Base-by-base conservation (phyloP, 805 yeast species). In the Monosporozyma yasuniensis region DNA sequence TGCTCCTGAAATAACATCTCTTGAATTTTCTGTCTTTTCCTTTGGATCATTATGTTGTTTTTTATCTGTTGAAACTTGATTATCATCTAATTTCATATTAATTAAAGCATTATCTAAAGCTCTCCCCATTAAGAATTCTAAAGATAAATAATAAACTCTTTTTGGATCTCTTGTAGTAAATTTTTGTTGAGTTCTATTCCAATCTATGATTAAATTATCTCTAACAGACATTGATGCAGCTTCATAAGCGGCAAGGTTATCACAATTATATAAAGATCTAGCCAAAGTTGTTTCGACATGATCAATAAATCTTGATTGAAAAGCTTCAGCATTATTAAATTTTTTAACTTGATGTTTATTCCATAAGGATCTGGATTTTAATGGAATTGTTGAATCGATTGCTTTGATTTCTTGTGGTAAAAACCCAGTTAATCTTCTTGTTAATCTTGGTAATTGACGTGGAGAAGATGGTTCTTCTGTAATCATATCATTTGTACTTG, bases 91-190 rank as follows among this genome's bases (percentile, higher is more conserved):
- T 35, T 82, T 78, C 59, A 84, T 75, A 67, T 90, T 89, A 68
- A 89, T 84, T 71, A 90, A 71, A 30, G 97, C 96, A 65, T 90
- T 90, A 68, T 90, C 97, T 75, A 89, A 75, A 44, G 96, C 96
- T 61, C 96, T 79, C 43, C 97, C 97, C 96, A 89, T 87, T 55
- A 89, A 72, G 65, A 87, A 89, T 70, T 89, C 97, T 57, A 89
- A 73, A 3, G 95, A 86, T 53, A 89, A 67, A 65, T 89, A 89
- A 69, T 89, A 89, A 41, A 89, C 83, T 55, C 97, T 75, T 70
- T 89, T 89, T 46, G 84, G 86, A 62, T 86, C 95, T 59, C 79
- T 81, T 44, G 83, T 68, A 14, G 96, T 88, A 68, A 87, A 93
- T 61, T 79, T 76, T 69, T 89, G 96, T 70, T 89, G 96, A 38